Conservation (phyloP, 345 rosid genomes). For the Melaleuca quinquenervia region DNA sequence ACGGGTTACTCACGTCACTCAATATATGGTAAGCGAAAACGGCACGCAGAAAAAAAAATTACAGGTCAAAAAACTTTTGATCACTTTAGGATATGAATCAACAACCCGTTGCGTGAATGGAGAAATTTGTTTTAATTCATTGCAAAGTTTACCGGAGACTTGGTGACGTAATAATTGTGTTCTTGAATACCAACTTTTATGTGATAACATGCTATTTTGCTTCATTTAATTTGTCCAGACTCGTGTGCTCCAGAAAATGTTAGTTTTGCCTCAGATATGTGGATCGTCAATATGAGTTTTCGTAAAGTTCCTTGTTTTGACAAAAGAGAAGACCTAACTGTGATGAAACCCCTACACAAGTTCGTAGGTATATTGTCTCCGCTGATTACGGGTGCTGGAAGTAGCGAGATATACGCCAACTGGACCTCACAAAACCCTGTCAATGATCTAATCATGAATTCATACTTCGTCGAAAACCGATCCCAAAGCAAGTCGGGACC, state of each 20-base stretch:
- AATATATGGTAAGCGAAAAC: not conserved
- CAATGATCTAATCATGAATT: not conserved
- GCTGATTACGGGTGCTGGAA: too few relatives aligned
- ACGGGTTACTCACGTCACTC: not conserved
- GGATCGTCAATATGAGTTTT: not conserved
- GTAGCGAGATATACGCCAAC: not conserved
- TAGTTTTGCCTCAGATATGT: not conserved
- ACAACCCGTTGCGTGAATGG: not conserved
- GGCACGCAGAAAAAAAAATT: not conserved
- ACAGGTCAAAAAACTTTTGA: not conserved
- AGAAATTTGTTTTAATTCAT: not conserved
- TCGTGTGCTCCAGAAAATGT: not conserved
- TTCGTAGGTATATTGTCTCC: not conserved
- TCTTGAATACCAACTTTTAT: not conserved
- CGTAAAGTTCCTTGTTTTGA: not conserved
- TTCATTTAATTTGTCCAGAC: not conserved
- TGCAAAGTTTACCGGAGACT: not conserved
- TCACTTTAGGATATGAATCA: not conserved
- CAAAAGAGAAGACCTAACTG: not conserved
- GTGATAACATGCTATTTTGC: not conserved
- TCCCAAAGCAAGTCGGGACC: not conserved
- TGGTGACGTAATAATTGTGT: not conserved
- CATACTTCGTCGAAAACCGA: not conserved
- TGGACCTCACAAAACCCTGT: not conserved
- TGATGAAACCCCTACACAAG: not conserved